Base-by-base conservation (phyloP, 1,284 basidiomycete genomes). In the Leccinum ponderosum region DNA sequence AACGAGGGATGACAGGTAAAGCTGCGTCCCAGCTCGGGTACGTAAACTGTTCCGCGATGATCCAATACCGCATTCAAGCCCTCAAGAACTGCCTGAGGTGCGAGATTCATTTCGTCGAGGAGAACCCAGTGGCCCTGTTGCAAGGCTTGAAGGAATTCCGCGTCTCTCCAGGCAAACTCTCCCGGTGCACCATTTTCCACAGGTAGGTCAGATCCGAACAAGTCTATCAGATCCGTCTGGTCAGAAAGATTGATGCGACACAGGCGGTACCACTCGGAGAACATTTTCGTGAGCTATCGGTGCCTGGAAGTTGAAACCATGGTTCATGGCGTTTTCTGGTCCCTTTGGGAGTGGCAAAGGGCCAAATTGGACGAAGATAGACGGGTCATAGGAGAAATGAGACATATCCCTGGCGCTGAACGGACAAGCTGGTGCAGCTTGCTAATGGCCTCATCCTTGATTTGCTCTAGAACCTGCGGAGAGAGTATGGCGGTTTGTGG, bases 201-300 rank as follows among this genome's bases (percentile, higher is more conserved):
- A 6, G 97, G 97, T 17, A 99, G 82, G 75, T 99, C 97, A 37
- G 95, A 95, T 14, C 97, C 97, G 69, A 99, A 98, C 4, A 99
- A 83, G 71, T 99, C 97, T 58, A 95, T 89, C 15, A 99, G 83
- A 75, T 99, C 97, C 0, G 97, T 99, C 77, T 99, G 97, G 71
- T 99, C 97, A 5, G 98, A 99, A 39, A 99, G 78, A 77, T 99
- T 99, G 83, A 99, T 97, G n/a, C 98, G 90, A 71, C 90, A 94
- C 14, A 99, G 82, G 31, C 83, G 77, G 69, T 95, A 96, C 78
- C 3, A 99, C 88, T 35, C 97, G 89, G 82, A 95, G 86, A 15
- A 93, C 91, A 75, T 99, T 99, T 62, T 90, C 84, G 25, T 84
- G 85, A 7, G 96, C 93, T 1, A 97, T 99, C 0, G 94, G 94